Percentiles rank a stretch among this genome's conserved stretches.
phyloP scores from a whole-genome alignment of 495 filamentous ascomycete species.

The Neurospora intermedia region DNA sequence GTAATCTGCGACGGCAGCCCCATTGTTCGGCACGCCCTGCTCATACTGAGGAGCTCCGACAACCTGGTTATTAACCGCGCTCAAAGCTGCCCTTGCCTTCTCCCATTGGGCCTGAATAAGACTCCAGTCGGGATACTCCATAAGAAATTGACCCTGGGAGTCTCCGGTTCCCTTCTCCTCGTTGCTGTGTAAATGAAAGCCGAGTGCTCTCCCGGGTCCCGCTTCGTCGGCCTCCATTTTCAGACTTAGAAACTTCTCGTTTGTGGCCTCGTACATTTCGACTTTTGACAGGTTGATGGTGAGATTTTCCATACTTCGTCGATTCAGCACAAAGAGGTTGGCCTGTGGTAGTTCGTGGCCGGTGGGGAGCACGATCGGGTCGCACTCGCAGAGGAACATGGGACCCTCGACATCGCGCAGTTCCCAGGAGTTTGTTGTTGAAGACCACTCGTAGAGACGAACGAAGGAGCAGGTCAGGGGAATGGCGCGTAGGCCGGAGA shows the following conservation, averaged over 20 bases:
- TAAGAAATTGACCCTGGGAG: neutral
- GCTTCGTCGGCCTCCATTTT: slow-evolving; percentile 23
- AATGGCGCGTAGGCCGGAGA: slow-evolving; percentile 54
- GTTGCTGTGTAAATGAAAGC: neutral
- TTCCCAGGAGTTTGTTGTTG: slow-evolving; percentile 55
- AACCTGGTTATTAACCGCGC: neutral
- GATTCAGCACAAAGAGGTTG: slow-evolving; percentile 37
- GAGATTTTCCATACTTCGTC: slow-evolving; percentile 34
- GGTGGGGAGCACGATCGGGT: slow-evolving; percentile 20
- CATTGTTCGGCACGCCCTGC: slow-evolving; percentile 4
- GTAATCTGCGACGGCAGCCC: slow-evolving; percentile 1
- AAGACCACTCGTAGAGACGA: slow-evolving; percentile 66
- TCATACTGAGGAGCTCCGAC: neutral
- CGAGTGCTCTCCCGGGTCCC: neutral
- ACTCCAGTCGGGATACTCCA: neutral
- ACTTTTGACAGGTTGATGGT: slow-evolving; percentile 29
- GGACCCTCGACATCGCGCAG: slow-evolving; percentile 69
- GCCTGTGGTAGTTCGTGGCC: slow-evolving; percentile 18
- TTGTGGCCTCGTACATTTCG: neutral
- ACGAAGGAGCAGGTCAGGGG: slow-evolving; percentile 67
- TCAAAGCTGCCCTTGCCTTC: neutral
- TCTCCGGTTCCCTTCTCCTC: neutral
- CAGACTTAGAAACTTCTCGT: slow-evolving; percentile 28
- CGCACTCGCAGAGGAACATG: slow-evolving; percentile 65
- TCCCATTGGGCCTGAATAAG: neutral